Percentiles rank a stretch among this genome's conserved stretches.
Evolutionary conservation across 805 yeast species (phyloP).

Genomic region (Metschnikowia cerradonensis): DNA sequence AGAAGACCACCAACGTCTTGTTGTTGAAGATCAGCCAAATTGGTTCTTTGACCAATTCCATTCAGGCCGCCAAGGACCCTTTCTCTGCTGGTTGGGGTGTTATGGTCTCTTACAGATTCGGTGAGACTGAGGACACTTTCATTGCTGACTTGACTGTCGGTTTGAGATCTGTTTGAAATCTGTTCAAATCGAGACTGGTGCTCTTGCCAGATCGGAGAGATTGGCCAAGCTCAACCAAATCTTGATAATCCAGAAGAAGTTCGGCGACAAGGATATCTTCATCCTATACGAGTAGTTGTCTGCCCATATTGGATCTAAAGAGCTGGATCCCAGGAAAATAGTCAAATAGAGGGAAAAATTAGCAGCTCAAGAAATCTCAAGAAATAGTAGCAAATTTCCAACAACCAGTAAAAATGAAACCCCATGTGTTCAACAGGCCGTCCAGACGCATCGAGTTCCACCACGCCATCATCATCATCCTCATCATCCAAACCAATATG

Average conservation of each 20-base stretch:
- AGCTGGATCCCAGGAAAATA: too few species aligned
- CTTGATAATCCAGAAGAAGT: constrained; percentile 97
- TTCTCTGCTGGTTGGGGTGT: constrained; percentile 98
- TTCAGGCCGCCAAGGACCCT: constrained; percentile 93
- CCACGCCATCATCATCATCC: too few species aligned
- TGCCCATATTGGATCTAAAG: too few species aligned
- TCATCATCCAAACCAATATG: too few species aligned
- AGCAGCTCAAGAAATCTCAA: too few species aligned
- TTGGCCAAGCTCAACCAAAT: constrained; percentile 98
- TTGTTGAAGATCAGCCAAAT: constrained; percentile 98
- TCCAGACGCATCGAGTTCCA: too few species aligned
- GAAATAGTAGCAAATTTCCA: too few species aligned
- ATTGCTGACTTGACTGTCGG: constrained; percentile 98
- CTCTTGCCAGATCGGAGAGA: constrained; percentile 99
- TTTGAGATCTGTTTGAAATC: constrained; percentile 93
- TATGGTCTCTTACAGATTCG: constrained; percentile 67
- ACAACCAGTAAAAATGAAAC: too few species aligned
- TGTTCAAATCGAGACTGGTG: constrained; percentile 99
- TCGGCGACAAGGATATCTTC: constrained; percentile 97
- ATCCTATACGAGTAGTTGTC: constrained; percentile 44
- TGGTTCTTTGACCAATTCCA: constrained; percentile 93
- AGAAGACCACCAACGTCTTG: constrained; percentile 93
- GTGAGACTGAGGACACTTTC: constrained; percentile 74
- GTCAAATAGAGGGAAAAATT: too few species aligned
- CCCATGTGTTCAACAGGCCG: too few species aligned